A percentile compares a stretch with the other conserved stretches of the same genome.
These are phyloP conservation scores for Rhizopus microsporus DNA, from an alignment of 371 early-diverging fungal genomes.

Conservation along the genomic window DNA sequence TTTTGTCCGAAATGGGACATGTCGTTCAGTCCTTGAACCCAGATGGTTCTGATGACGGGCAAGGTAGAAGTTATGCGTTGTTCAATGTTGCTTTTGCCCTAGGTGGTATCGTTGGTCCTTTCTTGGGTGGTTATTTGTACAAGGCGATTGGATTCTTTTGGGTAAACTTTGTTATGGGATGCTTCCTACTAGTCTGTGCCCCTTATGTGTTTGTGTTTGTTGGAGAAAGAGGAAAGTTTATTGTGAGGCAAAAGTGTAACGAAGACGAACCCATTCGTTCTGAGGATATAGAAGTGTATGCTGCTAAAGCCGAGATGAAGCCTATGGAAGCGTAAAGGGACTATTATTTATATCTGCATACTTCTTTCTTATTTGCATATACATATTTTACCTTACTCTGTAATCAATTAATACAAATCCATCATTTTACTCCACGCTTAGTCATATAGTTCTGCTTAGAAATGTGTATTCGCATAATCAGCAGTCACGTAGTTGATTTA, in stretches of 20 bases:
- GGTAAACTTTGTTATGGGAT: slow-evolving; percentile 20
- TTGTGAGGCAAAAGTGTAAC: slow-evolving; percentile 1
- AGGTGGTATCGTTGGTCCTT: slow-evolving; percentile 30
- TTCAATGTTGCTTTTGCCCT: slow-evolving; percentile 56
- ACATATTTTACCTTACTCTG: no score
- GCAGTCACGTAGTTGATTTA: not conserved
- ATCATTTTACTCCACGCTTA: no score
- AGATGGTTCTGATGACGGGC: slow-evolving; percentile 43
- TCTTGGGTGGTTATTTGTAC: slow-evolving; percentile 23
- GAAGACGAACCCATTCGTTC: not conserved
- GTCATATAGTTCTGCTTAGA: no score
- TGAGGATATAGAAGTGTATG: no score
- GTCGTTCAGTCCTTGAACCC: slow-evolving; percentile 36
- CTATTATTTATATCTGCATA: no score
- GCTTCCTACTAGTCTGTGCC: slow-evolving; percentile 25
- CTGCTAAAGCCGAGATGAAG: no score
- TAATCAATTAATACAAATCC: no score
- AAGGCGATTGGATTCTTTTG: slow-evolving; percentile 23
- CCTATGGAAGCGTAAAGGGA: no score
- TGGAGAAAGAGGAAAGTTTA: slow-evolving; percentile 22
- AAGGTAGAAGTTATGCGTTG: slow-evolving; percentile 48
- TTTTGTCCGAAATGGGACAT: slow-evolving; percentile 48
- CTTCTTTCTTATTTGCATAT: no score
- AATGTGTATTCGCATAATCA: not conserved
- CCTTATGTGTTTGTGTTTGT: slow-evolving; percentile 33